Conservation (phyloP, 2,329 filamentous ascomycete genomes). For the Allantophomopsis cytisporea region DNA sequence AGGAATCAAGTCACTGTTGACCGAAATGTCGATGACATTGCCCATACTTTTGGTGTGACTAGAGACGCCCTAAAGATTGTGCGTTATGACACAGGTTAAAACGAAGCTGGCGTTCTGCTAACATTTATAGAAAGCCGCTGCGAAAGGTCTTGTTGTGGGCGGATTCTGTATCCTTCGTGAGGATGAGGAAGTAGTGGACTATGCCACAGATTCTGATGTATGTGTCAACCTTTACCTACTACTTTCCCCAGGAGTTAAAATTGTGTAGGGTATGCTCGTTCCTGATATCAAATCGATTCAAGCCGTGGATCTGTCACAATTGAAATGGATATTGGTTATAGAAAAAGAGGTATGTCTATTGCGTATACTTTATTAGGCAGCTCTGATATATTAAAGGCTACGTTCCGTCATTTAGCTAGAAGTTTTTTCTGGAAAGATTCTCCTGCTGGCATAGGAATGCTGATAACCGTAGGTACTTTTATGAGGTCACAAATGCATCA, state of each 20-base stretch:
- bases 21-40: constrained; percentile 59
- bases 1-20: constrained; percentile 56
- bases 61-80: constrained; percentile 60
- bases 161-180: constrained; percentile 30
- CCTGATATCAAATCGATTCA: constrained; percentile 37
- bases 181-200: constrained; percentile 28
- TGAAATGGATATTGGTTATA: constrained; percentile 57
- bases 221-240: neutral
- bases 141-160: constrained; percentile 59
- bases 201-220: constrained; percentile 23
- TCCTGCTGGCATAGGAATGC: constrained; percentile 39
- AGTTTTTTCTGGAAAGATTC: constrained; percentile 38
- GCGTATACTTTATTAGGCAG: neutral
- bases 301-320: constrained; percentile 29
- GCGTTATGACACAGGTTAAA: constrained; percentile 12
- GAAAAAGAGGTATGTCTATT: constrained; percentile 55
- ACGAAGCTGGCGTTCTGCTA: neutral
- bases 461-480: constrained; percentile 43
- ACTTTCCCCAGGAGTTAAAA: too few relatives aligned
- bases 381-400: constrained; percentile 41
- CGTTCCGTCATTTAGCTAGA: constrained; percentile 53
- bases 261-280: constrained; percentile 42
- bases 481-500: neutral
- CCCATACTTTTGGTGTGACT: constrained; percentile 51
- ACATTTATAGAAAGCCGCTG: constrained; percentile 47